phyloP scores from a whole-genome alignment of 2,329 filamentous ascomycete genomes.

The Aspergillus ustus region DNA sequence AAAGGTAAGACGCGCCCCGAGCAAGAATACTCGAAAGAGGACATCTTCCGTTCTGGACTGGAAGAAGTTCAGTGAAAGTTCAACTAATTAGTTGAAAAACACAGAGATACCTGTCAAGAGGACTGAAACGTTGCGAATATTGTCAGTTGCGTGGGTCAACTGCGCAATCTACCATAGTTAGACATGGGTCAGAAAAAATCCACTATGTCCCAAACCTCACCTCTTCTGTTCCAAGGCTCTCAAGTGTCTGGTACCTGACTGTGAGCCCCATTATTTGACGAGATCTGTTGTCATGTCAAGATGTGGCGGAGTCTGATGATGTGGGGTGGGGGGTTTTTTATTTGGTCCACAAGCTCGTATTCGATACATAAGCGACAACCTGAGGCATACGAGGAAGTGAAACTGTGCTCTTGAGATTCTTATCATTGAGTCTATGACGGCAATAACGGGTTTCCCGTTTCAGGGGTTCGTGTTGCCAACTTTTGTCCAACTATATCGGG shows the following conservation, averaged over 20 bases:
- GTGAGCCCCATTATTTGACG: not conserved
- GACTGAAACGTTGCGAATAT: not conserved
- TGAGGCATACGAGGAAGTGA: not conserved
- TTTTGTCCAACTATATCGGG: no score
- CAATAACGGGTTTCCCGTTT: not conserved
- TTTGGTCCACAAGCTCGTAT: not conserved
- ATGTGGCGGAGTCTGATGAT: not conserved
- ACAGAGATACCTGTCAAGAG: not conserved
- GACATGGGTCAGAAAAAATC: no score
- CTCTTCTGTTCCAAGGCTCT: not conserved
- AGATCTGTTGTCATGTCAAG: not conserved
- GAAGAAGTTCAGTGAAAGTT: not conserved
- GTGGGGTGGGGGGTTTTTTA: not conserved
- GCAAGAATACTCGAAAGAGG: not conserved
- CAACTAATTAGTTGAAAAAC: no score
- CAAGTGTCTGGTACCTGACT: not conserved
- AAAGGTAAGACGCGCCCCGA: not conserved
- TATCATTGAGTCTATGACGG: not conserved
- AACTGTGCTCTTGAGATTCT: not conserved
- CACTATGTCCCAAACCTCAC: no score
- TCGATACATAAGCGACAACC: not conserved
- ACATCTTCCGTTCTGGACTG: not conserved
- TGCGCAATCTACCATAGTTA: not conserved
- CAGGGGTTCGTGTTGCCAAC: no score
- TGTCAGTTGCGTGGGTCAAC: not conserved